Conservation (phyloP, 176 grass and related monocot species). For the Zoysia japonica region DNA sequence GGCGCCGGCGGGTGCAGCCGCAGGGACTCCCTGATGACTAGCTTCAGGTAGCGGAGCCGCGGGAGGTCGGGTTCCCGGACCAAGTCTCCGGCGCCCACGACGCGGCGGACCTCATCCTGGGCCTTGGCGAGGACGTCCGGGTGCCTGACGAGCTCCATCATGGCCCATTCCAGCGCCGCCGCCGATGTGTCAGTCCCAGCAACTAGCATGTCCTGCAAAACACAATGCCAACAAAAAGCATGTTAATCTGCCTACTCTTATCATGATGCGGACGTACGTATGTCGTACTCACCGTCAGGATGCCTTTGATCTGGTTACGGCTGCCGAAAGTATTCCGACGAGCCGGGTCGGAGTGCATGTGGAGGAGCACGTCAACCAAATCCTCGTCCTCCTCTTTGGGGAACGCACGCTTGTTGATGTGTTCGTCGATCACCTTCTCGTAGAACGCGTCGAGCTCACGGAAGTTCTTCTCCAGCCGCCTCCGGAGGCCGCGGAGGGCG, state of each 20-base stretch:
- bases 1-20: constrained; percentile 64
- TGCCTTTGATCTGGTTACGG: constrained; percentile 56
- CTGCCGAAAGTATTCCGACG: constrained; percentile 46
- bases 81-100: not conserved
- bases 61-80: constrained; percentile 52
- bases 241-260: not conserved
- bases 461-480: constrained; percentile 55
- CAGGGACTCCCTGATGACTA: constrained; percentile 58
- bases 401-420: not conserved
- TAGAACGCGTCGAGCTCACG: constrained; percentile 61
- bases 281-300: constrained; percentile 45
- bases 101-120: constrained; percentile 51
- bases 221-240: not conserved
- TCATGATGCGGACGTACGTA: not conserved
- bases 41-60: constrained; percentile 52
- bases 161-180: constrained; percentile 60
- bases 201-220: constrained; percentile 53
- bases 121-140: constrained; percentile 46
- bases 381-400: constrained; percentile 54
- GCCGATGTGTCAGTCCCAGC: constrained; percentile 65
- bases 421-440: constrained; percentile 64
- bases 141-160: constrained; percentile 63
- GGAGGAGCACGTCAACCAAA: constrained; percentile 67
- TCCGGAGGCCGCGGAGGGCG: constrained; percentile 41
- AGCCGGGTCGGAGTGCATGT: constrained; percentile 54